Evolutionary conservation across 805 yeast species (phyloP).

Genomic region (Lipomyces starkeyi): DNA sequence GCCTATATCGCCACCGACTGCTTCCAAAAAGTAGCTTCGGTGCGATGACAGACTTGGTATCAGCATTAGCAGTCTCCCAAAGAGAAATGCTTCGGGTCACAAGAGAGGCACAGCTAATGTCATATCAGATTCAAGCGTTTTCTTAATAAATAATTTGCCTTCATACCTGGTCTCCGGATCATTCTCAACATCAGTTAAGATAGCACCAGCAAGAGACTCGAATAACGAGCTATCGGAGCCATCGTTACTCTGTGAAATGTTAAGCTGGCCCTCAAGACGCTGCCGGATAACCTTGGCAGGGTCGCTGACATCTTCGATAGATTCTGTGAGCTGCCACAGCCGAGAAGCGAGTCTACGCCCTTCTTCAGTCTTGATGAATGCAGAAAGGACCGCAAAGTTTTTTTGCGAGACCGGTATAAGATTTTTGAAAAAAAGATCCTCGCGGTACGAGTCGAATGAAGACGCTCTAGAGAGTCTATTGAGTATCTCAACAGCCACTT

Average conservation of each 20-base stretch:
- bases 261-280: slow-evolving; percentile 32
- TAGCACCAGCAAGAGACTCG: slow-evolving; percentile 28
- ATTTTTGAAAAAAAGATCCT: slow-evolving; percentile 45
- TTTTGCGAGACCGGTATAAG: slow-evolving; percentile 17
- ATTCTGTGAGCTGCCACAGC: slow-evolving; percentile 35
- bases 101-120: slow-evolving; percentile 20
- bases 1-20: slow-evolving; percentile 8
- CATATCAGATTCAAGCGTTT: not conserved
- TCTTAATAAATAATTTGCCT: not conserved
- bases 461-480: slow-evolving; percentile 10
- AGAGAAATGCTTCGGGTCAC: slow-evolving; percentile 23
- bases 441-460: slow-evolving; percentile 41
- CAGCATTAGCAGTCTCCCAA: slow-evolving; percentile 28
- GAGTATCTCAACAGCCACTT: slow-evolving; percentile 15
- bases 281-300: slow-evolving; percentile 26
- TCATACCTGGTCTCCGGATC: slow-evolving; percentile 20
- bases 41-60: slow-evolving; percentile 19
- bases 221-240: slow-evolving; percentile 14
- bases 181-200: slow-evolving; percentile 29
- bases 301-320: slow-evolving; percentile 12
- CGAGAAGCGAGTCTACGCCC: slow-evolving; percentile 50
- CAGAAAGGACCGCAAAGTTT: slow-evolving; percentile 37
- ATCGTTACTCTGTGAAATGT: not conserved
- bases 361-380: slow-evolving; percentile 46
- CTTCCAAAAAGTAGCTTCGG: slow-evolving; percentile 15